phyloP scores from a whole-genome alignment of 2,329 filamentous ascomycete species.

The Botryotinia calthae region DNA sequence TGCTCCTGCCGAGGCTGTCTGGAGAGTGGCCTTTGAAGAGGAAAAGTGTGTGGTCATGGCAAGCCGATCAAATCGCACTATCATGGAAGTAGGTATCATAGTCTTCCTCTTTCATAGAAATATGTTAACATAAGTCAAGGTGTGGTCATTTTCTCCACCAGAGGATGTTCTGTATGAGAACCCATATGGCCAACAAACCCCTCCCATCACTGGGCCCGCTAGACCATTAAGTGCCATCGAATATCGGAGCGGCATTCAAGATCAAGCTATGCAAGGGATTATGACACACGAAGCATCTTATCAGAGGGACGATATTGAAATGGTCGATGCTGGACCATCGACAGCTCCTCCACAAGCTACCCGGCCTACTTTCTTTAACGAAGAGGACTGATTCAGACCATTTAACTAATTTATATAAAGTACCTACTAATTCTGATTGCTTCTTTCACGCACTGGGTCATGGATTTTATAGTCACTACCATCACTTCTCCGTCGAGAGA shows the following conservation, averaged over 20 bases:
- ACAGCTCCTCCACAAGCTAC: conserved; percentile 35
- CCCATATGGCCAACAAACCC: conserved; percentile 34
- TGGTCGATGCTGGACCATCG: conserved; percentile 35
- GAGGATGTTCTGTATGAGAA: conserved; percentile 57
- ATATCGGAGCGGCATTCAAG: conserved; percentile 31
- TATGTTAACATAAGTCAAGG: conserved; percentile 52
- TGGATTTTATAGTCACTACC: neutral
- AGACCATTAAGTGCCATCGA: conserved; percentile 38
- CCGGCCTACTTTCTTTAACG: conserved; percentile 37
- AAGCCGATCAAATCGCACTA: conserved; percentile 76
- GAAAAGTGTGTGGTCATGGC: conserved; percentile 98
- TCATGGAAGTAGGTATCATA: conserved; percentile 83
- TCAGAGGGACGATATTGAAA: conserved; percentile 33
- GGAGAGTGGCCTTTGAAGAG: conserved; percentile 96
- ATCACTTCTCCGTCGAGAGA: neutral
- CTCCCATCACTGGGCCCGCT: conserved; percentile 27
- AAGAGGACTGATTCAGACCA: conserved; percentile 29
- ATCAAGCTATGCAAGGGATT: conserved; percentile 35
- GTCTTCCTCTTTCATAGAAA: neutral
- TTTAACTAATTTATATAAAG: neutral
- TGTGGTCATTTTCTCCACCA: conserved; percentile 92
- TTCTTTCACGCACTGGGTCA: neutral
- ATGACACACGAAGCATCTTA: conserved; percentile 25
- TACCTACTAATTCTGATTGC: neutral
- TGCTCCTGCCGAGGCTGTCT: conserved; percentile 88